Evolutionary conservation across 2,329 filamentous ascomycete species (phyloP).

Genomic region (Pseudogymnoascus sp.): DNA sequence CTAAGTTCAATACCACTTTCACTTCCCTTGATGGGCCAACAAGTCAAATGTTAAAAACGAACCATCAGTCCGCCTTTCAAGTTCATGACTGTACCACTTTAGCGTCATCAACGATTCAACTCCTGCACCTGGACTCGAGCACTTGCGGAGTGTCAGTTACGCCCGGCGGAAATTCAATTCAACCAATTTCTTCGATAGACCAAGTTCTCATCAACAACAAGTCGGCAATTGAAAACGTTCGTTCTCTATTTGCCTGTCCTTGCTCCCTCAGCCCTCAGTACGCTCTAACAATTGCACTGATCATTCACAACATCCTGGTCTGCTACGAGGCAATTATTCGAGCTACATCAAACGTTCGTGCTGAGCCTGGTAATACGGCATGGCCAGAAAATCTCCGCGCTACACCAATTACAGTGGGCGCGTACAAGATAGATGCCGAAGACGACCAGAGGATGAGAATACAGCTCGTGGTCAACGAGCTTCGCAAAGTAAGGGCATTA

Average conservation of each 20-base stretch:
- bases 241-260: not conserved
- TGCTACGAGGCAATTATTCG: conserved; percentile 3
- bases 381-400: not conserved
- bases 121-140: not conserved
- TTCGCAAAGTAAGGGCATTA: not conserved
- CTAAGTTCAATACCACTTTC: not conserved
- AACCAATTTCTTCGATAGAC: conserved; percentile 2
- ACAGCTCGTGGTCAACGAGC: conserved; percentile 1
- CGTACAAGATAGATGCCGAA: conserved; percentile 3
- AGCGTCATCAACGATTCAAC: not conserved
- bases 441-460: conserved; percentile 2
- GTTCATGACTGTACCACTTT: not conserved
- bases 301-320: not conserved
- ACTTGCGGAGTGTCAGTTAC: not conserved
- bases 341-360: not conserved
- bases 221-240: not conserved
- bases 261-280: not conserved
- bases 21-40: not conserved
- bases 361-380: not conserved
- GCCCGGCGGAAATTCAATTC: not conserved
- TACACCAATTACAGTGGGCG: not conserved
- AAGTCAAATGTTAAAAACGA: not conserved
- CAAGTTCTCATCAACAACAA: conserved; percentile 4
- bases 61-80: not conserved
- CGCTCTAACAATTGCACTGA: not conserved